Conservation (phyloP, 352 stramenopile species). For the Pythium brassicae region DNA sequence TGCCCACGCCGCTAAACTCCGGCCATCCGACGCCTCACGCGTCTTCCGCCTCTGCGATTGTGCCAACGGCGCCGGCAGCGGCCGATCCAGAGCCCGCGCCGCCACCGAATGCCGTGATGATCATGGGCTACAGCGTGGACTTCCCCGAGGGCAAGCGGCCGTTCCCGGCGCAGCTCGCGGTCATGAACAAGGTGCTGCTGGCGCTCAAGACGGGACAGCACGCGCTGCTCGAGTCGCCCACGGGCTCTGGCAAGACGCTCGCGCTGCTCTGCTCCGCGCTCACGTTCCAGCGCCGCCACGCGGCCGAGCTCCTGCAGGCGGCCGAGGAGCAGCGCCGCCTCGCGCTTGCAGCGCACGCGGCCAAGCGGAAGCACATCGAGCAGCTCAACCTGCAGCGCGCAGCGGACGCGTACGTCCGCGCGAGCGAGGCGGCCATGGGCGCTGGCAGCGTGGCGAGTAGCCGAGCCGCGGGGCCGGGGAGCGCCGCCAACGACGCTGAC, state of each 20-base stretch:
- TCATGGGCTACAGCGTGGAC: conserved; percentile 82
- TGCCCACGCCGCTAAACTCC: no score
- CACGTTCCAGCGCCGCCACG: conserved; percentile 68
- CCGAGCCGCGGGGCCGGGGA: neutral
- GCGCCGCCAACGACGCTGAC: conserved; percentile 12
- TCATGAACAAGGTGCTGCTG: conserved; percentile 85
- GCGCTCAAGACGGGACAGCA: conserved; percentile 80
- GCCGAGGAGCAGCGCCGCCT: conserved; percentile 18
- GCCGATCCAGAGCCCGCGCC: neutral
- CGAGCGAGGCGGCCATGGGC: neutral
- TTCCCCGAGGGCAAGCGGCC: conserved; percentile 78
- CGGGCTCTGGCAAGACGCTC: conserved; percentile 81
- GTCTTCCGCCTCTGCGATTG: no score
- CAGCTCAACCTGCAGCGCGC: conserved; percentile 4
- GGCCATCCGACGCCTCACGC: no score
- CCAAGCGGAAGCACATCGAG: conserved; percentile 11
- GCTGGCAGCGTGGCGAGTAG: neutral
- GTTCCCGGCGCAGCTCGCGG: conserved; percentile 80
- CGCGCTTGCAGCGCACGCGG: conserved; percentile 2
- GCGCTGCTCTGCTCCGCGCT: conserved; percentile 79
- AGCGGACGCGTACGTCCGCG: conserved; percentile 3
- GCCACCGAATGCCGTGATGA: conserved; percentile 36
- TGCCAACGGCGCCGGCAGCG: no score
- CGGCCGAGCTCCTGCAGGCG: conserved; percentile 29
- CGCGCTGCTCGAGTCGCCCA: conserved; percentile 81